phyloP scores from a whole-genome alignment of 106 monocot species.

The Allium cepa region DNA sequence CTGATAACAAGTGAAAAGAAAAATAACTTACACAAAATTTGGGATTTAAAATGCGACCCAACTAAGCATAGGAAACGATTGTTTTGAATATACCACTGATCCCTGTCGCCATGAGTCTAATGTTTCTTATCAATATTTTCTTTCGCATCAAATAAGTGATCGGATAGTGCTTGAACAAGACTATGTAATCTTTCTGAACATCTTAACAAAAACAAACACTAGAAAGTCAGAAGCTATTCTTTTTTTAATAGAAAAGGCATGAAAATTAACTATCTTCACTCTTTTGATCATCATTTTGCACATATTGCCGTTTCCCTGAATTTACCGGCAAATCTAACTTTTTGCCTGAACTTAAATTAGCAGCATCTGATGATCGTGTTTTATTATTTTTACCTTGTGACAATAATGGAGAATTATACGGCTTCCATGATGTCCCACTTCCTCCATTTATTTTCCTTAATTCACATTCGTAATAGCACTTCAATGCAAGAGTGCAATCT shows the following conservation, averaged over 20 bases:
- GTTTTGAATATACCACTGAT: conserved; percentile 18
- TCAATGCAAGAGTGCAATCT: too few relatives aligned
- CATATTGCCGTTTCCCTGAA: conserved; percentile 19
- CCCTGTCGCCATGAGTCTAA: conserved; percentile 27
- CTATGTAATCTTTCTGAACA: conserved; percentile 22
- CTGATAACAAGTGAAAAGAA: conserved; percentile 8
- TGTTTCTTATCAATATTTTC: conserved; percentile 48
- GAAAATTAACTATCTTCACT: conserved; percentile 17
- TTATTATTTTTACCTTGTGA: too few relatives aligned
- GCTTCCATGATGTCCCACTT: too few relatives aligned
- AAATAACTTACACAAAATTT: too few relatives aligned
- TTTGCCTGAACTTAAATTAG: conserved; percentile 18
- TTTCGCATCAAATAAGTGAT: conserved; percentile 43
- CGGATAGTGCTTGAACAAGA: conserved; percentile 30
- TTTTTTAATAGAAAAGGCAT: neutral
- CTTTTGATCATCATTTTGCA: conserved; percentile 21
- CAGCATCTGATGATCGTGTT: conserved; percentile 1
- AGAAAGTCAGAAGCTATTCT: too few relatives aligned
- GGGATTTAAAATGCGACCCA: too few relatives aligned
- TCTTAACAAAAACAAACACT: neutral
- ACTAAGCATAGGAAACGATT: too few relatives aligned
- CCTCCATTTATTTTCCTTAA: too few relatives aligned
- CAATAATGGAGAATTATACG: too few relatives aligned
- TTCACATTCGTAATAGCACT: too few relatives aligned
- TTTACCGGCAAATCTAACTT: conserved; percentile 23